phyloP scores from a whole-genome alignment of 1,139 yeast genomes.

The Geotrichum restrictum region DNA sequence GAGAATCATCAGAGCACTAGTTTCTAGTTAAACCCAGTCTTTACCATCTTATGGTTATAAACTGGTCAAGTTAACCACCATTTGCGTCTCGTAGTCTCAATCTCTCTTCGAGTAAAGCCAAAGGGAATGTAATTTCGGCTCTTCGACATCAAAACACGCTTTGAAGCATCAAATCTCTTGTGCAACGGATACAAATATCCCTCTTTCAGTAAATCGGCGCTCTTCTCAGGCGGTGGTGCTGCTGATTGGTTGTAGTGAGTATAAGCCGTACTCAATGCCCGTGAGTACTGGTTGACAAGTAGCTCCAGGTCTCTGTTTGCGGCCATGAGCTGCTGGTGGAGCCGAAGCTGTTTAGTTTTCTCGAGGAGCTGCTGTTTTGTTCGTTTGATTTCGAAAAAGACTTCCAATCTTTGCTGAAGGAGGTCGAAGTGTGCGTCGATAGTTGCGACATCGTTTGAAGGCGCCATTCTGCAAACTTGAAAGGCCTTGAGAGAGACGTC shows the following conservation, averaged over 20 bases:
- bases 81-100: conserved; percentile 3
- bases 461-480: too few relatives aligned
- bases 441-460: too few relatives aligned
- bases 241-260: background rate
- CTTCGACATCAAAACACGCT: conserved; percentile 12
- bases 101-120: conserved; percentile 15
- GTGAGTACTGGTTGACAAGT: background rate
- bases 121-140: conserved; percentile 18
- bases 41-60: background rate
- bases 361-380: too few relatives aligned
- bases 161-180: conserved; percentile 10
- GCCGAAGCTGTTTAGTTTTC: background rate
- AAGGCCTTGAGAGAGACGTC: too few relatives aligned
- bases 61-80: background rate
- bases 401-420: too few relatives aligned
- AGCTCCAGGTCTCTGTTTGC: background rate
- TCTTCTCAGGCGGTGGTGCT: background rate
- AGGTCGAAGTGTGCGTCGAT: too few relatives aligned
- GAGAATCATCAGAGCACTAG: too few relatives aligned
- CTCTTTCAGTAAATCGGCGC: conserved; percentile 12
- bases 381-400: too few relatives aligned
- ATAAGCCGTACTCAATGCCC: background rate
- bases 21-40: too few relatives aligned
- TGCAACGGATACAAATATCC: conserved; percentile 16
- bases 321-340: background rate